These are phyloP conservation scores for Agaricales sp. DNA, from an alignment of 1,284 basidiomycete species.

Conservation along the genomic window DNA sequence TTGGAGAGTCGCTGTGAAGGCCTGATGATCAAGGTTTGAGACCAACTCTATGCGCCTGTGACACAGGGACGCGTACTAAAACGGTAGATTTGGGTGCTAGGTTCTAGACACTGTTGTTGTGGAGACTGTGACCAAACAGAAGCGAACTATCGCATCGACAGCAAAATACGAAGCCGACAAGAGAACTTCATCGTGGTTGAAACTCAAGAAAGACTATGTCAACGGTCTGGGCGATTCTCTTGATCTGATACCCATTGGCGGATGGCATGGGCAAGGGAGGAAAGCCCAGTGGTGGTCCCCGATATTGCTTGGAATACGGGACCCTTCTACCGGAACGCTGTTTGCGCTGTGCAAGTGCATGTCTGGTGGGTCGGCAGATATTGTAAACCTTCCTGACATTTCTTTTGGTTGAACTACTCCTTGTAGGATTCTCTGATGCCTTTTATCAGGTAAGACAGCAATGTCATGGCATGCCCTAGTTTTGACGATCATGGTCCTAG, in stretches of 20 bases:
- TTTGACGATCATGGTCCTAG: conserved; percentile 17
- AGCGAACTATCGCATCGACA: conserved; percentile 59
- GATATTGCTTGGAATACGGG: conserved; percentile 76
- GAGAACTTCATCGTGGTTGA: conserved; percentile 70
- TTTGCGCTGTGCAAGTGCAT: conserved; percentile 87
- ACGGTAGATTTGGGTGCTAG: too few relatives aligned
- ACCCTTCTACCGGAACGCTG: conserved; percentile 56
- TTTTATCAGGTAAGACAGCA: conserved; percentile 63
- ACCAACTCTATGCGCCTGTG: conserved; percentile 1
- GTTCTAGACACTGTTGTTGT: conserved; percentile 45
- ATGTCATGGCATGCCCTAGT: not conserved
- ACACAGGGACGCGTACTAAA: not conserved
- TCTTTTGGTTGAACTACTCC: not conserved
- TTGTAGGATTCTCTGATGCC: conserved; percentile 73
- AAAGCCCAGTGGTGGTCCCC: conserved; percentile 94
- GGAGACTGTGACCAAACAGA: conserved; percentile 20
- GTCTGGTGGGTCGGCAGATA: conserved; percentile 42
- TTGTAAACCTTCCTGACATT: conserved; percentile 3
- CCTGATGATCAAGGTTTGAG: conserved; percentile 82
- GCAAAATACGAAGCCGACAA: conserved; percentile 89
- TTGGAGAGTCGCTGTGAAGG: conserved; percentile 84
- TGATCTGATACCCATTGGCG: conserved; percentile 68
- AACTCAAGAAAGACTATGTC: conserved; percentile 79
- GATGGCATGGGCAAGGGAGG: conserved; percentile 89
- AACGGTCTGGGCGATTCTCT: conserved; percentile 53